Evolutionary conservation across 2,329 filamentous ascomycete species (phyloP).

Genomic region (Acephala macrosclerotiorum): DNA sequence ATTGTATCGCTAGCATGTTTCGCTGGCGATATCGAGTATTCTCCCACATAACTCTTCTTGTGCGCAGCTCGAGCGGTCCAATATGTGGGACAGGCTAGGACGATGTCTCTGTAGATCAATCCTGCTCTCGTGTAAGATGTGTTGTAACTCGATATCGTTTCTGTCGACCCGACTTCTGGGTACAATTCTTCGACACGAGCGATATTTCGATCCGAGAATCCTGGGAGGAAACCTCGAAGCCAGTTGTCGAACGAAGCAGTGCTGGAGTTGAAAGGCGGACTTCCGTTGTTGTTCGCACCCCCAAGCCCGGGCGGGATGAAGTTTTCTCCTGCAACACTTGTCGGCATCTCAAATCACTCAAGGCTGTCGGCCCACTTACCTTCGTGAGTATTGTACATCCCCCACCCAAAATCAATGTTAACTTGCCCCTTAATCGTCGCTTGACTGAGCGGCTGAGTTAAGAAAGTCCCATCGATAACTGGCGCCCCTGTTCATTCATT

Average conservation of each 20-base stretch:
- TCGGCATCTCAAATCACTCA: background rate
- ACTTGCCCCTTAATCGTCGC: conserved; percentile 49
- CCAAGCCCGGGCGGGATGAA: conserved; percentile 62
- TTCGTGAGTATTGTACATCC: conserved; percentile 69
- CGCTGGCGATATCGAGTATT: conserved; percentile 66
- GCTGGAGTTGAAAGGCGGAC: conserved; percentile 58
- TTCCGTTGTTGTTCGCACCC: conserved; percentile 42
- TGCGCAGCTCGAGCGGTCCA: conserved; percentile 59
- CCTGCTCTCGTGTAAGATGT: conserved; percentile 60
- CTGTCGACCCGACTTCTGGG: conserved; percentile 53
- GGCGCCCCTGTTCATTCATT: conserved; percentile 52
- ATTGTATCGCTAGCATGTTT: conserved; percentile 64
- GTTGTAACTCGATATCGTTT: conserved; percentile 54
- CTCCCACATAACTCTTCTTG: conserved; percentile 58
- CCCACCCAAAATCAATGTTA: conserved; percentile 55
- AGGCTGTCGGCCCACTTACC: conserved; percentile 17
- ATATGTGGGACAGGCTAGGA: conserved; percentile 65
- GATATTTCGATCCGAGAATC: conserved; percentile 50
- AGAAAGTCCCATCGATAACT: conserved; percentile 63
- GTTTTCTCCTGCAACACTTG: conserved; percentile 55
- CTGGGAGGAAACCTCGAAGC: conserved; percentile 61
- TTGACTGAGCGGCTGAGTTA: conserved; percentile 54
- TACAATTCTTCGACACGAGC: conserved; percentile 53
- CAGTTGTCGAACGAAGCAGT: conserved; percentile 57
- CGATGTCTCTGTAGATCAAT: conserved; percentile 63